Conservation (phyloP, 192 early-diverging fungal species). For the Spinellus fusiger region DNA sequence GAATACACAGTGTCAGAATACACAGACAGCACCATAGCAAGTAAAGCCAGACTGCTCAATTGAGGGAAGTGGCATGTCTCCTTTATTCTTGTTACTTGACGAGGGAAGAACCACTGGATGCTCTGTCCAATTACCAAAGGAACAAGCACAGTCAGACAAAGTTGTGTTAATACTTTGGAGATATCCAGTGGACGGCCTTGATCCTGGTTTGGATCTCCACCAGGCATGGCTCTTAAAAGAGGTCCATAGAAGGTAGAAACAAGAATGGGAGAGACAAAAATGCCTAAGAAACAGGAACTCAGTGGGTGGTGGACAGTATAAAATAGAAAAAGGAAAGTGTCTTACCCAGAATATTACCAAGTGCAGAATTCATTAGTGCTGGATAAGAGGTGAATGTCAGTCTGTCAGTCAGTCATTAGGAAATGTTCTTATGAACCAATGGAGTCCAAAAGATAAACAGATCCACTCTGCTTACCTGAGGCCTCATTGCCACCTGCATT, state of each 20-base stretch:
- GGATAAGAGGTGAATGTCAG: not conserved
- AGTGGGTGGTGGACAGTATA: not conserved
- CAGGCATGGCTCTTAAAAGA: constrained; percentile 13
- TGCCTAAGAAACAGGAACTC: constrained; percentile 22
- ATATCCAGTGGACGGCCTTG: constrained; percentile 36
- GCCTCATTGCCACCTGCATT: constrained; percentile 62
- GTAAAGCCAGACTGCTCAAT: constrained; percentile 49
- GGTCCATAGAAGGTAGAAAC: constrained; percentile 43
- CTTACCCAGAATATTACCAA: constrained; percentile 60
- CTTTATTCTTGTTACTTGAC: constrained; percentile 39
- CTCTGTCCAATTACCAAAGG: constrained; percentile 60
- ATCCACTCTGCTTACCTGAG: constrained; percentile 22
- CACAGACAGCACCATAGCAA: constrained; percentile 66
- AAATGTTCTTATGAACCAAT: too few relatives aligned
- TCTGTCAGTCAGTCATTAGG: not conserved
- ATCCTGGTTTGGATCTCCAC: constrained; percentile 9
- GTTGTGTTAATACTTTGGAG: constrained; percentile 41
- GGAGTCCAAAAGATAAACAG: too few relatives aligned
- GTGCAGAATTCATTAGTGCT: constrained; percentile 60
- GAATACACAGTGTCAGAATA: constrained; percentile 64
- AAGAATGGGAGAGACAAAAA: constrained; percentile 51
- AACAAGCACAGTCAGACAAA: constrained; percentile 54
- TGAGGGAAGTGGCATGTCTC: constrained; percentile 46
- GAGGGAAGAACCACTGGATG: constrained; percentile 42
- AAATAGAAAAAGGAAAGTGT: not conserved